A percentile compares a stretch with the other conserved stretches of the same genome.
These are phyloP conservation scores for Entelexis sorbosivorans DNA, from an alignment of 1,139 yeast genomes.

Conservation along the genomic window DNA sequence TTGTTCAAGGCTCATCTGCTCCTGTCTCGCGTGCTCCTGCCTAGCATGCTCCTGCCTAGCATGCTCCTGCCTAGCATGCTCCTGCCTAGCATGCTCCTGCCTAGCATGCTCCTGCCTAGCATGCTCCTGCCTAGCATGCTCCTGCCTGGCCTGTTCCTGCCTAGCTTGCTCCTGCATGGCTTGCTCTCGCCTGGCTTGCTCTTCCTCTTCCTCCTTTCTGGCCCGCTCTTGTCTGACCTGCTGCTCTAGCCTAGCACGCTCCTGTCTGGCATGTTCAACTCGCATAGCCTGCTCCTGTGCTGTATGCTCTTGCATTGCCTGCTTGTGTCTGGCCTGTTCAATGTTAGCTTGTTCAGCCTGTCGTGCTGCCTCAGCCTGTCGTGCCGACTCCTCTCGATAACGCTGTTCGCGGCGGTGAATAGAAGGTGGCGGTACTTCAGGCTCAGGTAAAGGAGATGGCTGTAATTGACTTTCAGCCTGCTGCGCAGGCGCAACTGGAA, in stretches of 20 bases:
- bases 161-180: neutral
- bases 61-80: neutral
- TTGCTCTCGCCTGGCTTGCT: neutral
- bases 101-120: neutral
- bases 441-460: neutral
- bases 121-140: neutral
- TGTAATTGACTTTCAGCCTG: neutral
- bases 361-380: conserved; percentile 1
- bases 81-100: neutral
- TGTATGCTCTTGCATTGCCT: neutral
- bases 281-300: too few relatives aligned
- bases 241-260: neutral
- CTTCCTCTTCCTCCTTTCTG: neutral
- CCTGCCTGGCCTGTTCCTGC: neutral
- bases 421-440: neutral
- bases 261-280: neutral
- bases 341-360: neutral
- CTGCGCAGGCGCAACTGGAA: neutral
- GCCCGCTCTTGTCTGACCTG: neutral
- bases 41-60: neutral
- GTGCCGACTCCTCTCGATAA: neutral
- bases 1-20: neutral
- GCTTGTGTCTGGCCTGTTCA: neutral
- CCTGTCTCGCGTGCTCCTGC: neutral
- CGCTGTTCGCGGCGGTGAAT: neutral